Evolutionary conservation across 2,329 filamentous ascomycete species (phyloP).

Genomic region (Pseudocercospora fuligena): DNA sequence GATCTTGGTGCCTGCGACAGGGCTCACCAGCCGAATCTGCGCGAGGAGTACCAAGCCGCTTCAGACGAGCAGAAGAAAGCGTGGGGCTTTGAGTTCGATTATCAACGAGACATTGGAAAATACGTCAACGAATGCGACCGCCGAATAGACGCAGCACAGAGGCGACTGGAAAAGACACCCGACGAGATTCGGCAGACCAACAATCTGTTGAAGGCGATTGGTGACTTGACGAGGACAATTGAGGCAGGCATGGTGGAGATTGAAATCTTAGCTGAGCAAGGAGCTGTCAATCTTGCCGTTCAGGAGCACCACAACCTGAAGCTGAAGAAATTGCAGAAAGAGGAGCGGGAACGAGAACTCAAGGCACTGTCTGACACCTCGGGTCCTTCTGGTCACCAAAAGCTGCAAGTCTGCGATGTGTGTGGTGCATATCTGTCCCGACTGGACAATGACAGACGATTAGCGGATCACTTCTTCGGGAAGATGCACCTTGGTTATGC

Average conservation of each 20-base stretch:
- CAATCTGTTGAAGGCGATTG: slow-evolving; percentile 81
- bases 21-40: slow-evolving; percentile 84
- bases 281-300: slow-evolving; percentile 78
- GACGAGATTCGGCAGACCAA: slow-evolving; percentile 95
- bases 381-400: slow-evolving; percentile 93
- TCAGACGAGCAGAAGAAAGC: slow-evolving; percentile 72
- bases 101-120: slow-evolving; percentile 92
- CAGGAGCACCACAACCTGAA: slow-evolving; percentile 88
- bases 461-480: slow-evolving; percentile 98
- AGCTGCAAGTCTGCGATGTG: slow-evolving; percentile 97
- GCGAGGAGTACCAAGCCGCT: slow-evolving; percentile 82
- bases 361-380: slow-evolving; percentile 90
- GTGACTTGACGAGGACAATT: slow-evolving; percentile 77
- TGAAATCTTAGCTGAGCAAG: slow-evolving; percentile 79
- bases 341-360: slow-evolving; percentile 83
- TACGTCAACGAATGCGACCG: slow-evolving; percentile 97
- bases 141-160: slow-evolving; percentile 87
- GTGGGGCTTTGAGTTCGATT: slow-evolving; percentile 94
- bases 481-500: slow-evolving; percentile 99
- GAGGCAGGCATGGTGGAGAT: slow-evolving; percentile 84
- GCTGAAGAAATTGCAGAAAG: slow-evolving; percentile 78
- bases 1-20: slow-evolving; percentile 89
- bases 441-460: slow-evolving; percentile 88
- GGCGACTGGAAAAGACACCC: slow-evolving; percentile 91
- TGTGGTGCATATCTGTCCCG: slow-evolving; percentile 93